phyloP scores from a whole-genome alignment of 805 yeast genomes.

The Suhomyces vadensis region DNA sequence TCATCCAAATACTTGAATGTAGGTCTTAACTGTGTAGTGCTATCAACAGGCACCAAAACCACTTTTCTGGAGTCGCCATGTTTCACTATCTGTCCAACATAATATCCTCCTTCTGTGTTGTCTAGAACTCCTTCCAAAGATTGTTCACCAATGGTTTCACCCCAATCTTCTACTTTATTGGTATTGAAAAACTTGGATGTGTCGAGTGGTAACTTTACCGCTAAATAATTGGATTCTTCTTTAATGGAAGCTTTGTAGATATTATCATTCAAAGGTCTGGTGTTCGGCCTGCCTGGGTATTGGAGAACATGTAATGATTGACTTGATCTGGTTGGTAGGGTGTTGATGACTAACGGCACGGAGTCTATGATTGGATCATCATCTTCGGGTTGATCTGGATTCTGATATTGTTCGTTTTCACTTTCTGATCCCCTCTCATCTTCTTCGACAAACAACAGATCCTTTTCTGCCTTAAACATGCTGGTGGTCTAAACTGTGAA shows the following conservation, averaged over 20 bases:
- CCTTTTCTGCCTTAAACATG: conserved; percentile 5
- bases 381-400: conserved; percentile 11
- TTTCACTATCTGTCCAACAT: conserved; percentile 31
- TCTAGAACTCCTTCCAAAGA: conserved; percentile 70
- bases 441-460: conserved; percentile 24
- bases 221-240: conserved; percentile 61
- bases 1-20: conserved; percentile 77
- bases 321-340: conserved; percentile 21
- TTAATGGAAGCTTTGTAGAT: conserved; percentile 55
- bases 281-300: conserved; percentile 48
- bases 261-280: conserved; percentile 37
- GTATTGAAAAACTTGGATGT: conserved; percentile 67
- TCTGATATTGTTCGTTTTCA: conserved; percentile 14
- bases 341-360: conserved; percentile 35
- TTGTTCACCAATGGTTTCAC: conserved; percentile 55
- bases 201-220: conserved; percentile 74
- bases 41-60: conserved; percentile 63
- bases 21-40: conserved; percentile 78
- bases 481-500: too few relatives aligned
- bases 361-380: conserved; percentile 44
- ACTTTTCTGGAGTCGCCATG: conserved; percentile 40
- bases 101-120: conserved; percentile 48
- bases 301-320: conserved; percentile 41
- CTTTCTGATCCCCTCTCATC: conserved; percentile 18
- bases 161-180: conserved; percentile 65